Conservation (phyloP, 2,329 filamentous ascomycete species). For the Trichoderma sp. region DNA sequence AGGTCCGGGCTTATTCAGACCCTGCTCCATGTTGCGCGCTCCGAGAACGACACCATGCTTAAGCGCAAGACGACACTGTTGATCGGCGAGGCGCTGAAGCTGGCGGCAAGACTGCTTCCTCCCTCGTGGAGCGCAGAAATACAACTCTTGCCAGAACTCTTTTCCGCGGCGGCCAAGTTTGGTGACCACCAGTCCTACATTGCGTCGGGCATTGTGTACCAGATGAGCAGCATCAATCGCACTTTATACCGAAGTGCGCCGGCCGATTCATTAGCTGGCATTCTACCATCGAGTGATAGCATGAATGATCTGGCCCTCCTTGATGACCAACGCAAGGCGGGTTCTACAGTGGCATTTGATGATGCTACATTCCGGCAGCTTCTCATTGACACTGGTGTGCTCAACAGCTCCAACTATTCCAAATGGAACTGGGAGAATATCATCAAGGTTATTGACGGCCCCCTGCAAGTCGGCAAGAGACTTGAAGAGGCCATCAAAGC, state of each 20-base stretch:
- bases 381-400: conserved; percentile 75
- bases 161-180: conserved; percentile 73
- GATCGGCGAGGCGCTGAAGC: conserved; percentile 85
- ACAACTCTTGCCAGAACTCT: conserved; percentile 83
- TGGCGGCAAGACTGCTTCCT: conserved; percentile 82
- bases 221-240: conserved; percentile 95
- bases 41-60: conserved; percentile 65
- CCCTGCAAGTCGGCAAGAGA: conserved; percentile 83
- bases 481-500: conserved; percentile 92
- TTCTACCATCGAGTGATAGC: conserved; percentile 44
- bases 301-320: conserved; percentile 49
- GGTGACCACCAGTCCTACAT: conserved; percentile 70
- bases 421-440: conserved; percentile 99
- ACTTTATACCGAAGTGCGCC: conserved; percentile 80
- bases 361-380: conserved; percentile 64
- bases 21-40: conserved; percentile 63
- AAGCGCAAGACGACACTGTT: conserved; percentile 88
- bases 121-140: conserved; percentile 77
- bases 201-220: conserved; percentile 89
- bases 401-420: conserved; percentile 83
- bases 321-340: conserved; percentile 56
- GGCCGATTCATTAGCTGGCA: conserved; percentile 39
- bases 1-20: conserved; percentile 70
- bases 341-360: conserved; percentile 49
- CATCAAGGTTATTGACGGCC: conserved; percentile 85